Percentiles rank a stretch among this genome's conserved stretches.
These are phyloP conservation scores for Umbellularia californica DNA, from an alignment of 164 flowering plant genomes.

Conservation along the genomic window DNA sequence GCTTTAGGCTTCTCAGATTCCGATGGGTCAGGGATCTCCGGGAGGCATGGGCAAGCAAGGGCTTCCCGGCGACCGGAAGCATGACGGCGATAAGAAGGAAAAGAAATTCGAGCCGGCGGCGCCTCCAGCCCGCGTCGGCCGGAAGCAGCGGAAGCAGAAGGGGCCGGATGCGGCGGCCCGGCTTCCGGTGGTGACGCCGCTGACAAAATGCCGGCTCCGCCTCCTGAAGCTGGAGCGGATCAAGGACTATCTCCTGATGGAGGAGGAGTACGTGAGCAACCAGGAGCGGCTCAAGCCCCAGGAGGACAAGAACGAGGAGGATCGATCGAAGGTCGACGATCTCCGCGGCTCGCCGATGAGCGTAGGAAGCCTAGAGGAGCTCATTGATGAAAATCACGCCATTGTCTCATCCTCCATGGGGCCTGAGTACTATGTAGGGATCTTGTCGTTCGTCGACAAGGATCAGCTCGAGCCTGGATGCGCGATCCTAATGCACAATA, in stretches of 20 bases:
- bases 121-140: slow-evolving; percentile 40
- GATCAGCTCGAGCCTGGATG: slow-evolving; percentile 46
- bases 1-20: neutral
- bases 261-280: slow-evolving; percentile 33
- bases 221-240: slow-evolving; percentile 33
- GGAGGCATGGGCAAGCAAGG: slow-evolving; percentile 29
- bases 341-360: slow-evolving; percentile 37
- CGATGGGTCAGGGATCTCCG: slow-evolving; percentile 33
- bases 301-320: slow-evolving; percentile 41
- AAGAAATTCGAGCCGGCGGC: slow-evolving; percentile 42
- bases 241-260: slow-evolving; percentile 38
- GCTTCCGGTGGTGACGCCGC: slow-evolving; percentile 32
- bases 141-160: slow-evolving; percentile 37
- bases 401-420: slow-evolving; percentile 36
- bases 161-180: slow-evolving; percentile 40
- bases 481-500: slow-evolving; percentile 36
- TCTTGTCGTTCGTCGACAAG: slow-evolving; percentile 34
- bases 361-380: slow-evolving; percentile 32
- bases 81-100: slow-evolving; percentile 30
- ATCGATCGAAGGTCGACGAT: slow-evolving; percentile 36
- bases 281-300: slow-evolving; percentile 42
- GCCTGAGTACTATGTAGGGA: slow-evolving; percentile 33
- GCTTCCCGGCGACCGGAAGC: slow-evolving; percentile 22
- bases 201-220: slow-evolving; percentile 34
- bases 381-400: slow-evolving; percentile 40